Evolutionary conservation across 441 rosid genomes (phyloP).

Genomic region (Pelargonium citronellum): DNA sequence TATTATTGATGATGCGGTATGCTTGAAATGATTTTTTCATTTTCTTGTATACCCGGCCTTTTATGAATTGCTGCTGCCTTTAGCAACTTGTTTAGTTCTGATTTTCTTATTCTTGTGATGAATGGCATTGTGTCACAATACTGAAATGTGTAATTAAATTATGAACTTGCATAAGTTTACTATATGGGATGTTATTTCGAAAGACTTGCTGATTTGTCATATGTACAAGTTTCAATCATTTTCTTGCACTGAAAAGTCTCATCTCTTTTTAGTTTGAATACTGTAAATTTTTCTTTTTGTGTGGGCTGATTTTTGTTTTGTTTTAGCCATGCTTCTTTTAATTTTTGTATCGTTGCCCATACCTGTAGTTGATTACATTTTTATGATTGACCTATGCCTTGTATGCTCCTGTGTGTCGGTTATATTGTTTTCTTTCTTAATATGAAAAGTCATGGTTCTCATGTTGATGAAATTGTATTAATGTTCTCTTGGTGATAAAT

Average conservation of each 20-base stretch:
- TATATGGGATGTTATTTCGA: neutral
- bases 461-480: too few species aligned
- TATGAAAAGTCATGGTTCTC: too few species aligned
- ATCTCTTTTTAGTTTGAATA: neutral
- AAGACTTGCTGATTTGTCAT: neutral
- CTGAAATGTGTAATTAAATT: neutral
- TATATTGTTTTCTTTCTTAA: too few species aligned
- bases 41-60: neutral
- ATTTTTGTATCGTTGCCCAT: too few species aligned
- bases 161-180: neutral
- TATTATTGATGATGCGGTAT: constrained; percentile 45
- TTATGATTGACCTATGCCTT: neutral
- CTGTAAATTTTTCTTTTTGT: neutral
- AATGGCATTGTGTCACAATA: neutral
- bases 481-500: neutral
- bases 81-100: neutral
- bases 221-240: neutral
- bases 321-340: too few species aligned
- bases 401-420: neutral
- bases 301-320: neutral
- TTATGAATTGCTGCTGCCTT: neutral
- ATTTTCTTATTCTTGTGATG: neutral
- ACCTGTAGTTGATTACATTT: neutral
- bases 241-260: neutral
- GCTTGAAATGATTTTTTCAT: constrained; percentile 16